Conservation (phyloP, 768 basidiomycete genomes). For the Rhizopogon sp. region DNA sequence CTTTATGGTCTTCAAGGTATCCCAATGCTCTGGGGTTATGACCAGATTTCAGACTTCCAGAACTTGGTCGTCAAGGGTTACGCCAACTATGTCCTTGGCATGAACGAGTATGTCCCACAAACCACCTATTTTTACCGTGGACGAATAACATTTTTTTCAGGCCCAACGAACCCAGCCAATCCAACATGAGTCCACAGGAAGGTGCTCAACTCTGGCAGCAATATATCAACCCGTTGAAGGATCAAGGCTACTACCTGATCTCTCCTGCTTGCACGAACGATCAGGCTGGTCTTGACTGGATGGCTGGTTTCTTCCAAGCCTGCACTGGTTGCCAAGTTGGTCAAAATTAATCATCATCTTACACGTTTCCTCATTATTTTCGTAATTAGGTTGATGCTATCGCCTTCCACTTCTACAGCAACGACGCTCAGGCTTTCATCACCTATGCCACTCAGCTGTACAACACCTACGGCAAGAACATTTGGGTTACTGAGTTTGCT, state of each 20-base stretch:
- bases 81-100: conserved; percentile 45
- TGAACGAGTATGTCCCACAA: conserved; percentile 65
- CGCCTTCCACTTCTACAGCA: conserved; percentile 71
- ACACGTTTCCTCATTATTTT: background rate
- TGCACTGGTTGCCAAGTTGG: conserved; percentile 55
- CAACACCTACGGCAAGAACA: conserved; percentile 32
- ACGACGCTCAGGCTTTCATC: conserved; percentile 40
- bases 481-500: conserved; percentile 72
- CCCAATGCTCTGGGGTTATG: conserved; percentile 69
- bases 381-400: conserved; percentile 45
- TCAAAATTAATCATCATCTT: conserved; percentile 2
- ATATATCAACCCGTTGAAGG: conserved; percentile 54
- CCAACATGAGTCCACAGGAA: conserved; percentile 47
- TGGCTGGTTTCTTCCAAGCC: conserved; percentile 47
- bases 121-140: background rate
- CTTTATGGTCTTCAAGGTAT: conserved; percentile 47
- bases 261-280: conserved; percentile 68
- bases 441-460: conserved; percentile 46
- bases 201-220: conserved; percentile 56
- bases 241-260: conserved; percentile 51
- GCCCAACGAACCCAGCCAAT: conserved; percentile 61
- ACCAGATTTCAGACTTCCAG: conserved; percentile 45
- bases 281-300: conserved; percentile 58
- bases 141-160: conserved; percentile 31
- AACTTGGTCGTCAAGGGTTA: conserved; percentile 44